Evolutionary conservation across 2,329 filamentous ascomycete genomes (phyloP).

Genomic region (Neocucurbitaria cava): DNA sequence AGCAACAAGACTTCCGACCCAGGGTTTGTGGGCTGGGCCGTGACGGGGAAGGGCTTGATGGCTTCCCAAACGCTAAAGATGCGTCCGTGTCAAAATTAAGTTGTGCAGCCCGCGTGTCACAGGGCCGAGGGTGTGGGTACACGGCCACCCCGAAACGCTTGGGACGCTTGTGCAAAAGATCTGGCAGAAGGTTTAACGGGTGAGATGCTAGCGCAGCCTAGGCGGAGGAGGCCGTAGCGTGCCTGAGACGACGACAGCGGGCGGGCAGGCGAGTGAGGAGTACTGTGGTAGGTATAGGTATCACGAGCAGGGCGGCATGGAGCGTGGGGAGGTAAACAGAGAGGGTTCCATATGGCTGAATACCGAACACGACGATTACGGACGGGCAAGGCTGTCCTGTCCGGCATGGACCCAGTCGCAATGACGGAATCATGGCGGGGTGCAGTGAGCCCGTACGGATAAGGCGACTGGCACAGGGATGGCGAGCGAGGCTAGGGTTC

Average conservation of each 20-base stretch:
- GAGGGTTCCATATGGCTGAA: background rate
- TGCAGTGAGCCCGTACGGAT: constrained; percentile 16
- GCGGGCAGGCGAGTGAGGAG: too few species aligned
- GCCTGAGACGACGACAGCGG: too few species aligned
- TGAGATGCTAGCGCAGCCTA: constrained; percentile 28
- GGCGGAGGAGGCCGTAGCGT: constrained; percentile 11
- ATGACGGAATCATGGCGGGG: constrained; percentile 18
- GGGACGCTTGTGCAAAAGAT: constrained; percentile 10
- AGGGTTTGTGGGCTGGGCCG: constrained; percentile 25
- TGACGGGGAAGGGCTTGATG: constrained; percentile 29
- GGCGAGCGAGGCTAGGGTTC: background rate
- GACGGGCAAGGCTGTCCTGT: constrained; percentile 4
- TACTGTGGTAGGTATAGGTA: background rate
- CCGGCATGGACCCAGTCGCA: background rate
- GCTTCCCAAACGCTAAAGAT: constrained; percentile 15
- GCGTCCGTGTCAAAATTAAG: constrained; percentile 35
- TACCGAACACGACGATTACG: constrained; percentile 5
- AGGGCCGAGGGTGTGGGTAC: constrained; percentile 29
- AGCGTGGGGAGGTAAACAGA: background rate
- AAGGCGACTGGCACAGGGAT: constrained; percentile 6
- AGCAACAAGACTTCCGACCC: constrained; percentile 32
- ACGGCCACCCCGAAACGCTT: constrained; percentile 32
- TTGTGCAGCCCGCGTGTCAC: constrained; percentile 38
- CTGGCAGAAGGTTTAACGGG: constrained; percentile 20
- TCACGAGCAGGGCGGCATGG: background rate